Base-by-base conservation (phyloP, 148 eudicot species). In the Polygonum aviculare region DNA sequence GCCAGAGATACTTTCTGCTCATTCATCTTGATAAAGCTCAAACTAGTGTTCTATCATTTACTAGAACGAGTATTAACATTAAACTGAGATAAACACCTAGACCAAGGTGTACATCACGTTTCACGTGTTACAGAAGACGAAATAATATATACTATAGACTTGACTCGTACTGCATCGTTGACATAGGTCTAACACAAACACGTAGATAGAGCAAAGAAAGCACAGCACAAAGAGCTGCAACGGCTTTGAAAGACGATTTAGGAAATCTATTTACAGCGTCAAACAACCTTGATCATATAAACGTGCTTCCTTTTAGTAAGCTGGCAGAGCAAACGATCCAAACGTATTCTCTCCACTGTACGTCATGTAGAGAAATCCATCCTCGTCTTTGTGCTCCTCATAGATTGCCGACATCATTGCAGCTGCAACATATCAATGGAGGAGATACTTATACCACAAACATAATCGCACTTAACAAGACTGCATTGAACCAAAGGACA, bases 401-500 rank as follows among this genome's bases (percentile, higher is more conserved):
- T 91, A 93, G 45, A 93, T 93, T n/a, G 98, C 88, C 80, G 97
- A 91, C 98, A 93, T 90, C 97, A 92, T 89, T 12, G 94, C 97
- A 73, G 97, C 98, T 93, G 79, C 73, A 75, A 69, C 7, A 75
- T 22, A n/a, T 36, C 9, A 67, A 55, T 36, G 12, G 16, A 72
- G 18, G 15, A 18, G 22, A 11, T 72, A 47, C 19, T 4, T 26
- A 22, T 26, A 22, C 54, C 5, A 22, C 19, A 14, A 22, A 12
- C 49, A 21, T 14, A 72, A 8, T 45, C 18, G 14, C 49, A 36
- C 14, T 18, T 3, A 19, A 57, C 54, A 3, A 16, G 2, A 12
- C 14, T 21, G 65, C 65, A 57, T 12, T 60, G 3, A 15, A 22
- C 39, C 14, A 33, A n/a, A 38, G 10, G 38, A 35, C 21, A 38